Base-by-base conservation (phyloP, 2,329 filamentous ascomycete genomes). In the Neobulgaria alba region DNA sequence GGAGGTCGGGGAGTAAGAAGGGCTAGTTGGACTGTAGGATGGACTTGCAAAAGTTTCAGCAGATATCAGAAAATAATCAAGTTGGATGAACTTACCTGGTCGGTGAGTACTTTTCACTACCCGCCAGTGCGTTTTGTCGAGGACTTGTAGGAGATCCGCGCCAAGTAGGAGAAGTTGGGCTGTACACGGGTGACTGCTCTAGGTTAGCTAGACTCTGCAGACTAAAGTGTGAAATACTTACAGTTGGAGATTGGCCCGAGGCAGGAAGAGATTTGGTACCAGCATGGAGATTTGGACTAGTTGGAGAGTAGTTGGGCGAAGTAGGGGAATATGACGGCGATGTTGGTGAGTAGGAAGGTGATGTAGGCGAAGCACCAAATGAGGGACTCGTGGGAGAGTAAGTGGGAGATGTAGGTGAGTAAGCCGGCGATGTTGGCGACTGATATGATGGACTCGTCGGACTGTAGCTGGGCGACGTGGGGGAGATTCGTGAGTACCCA, bases 401-500 rank as follows among this genome's bases (percentile, higher is more conserved):
- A 14, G 31, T 35, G 10, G 38, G 38, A 29, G n/a, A 29, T 8
- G 23, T 8, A 29, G 23, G 23, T 8, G 8, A 29, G 8, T n/a
- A 29, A n/a, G n/a, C n/a, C n/a, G n/a, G n/a, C 10, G 38, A 41
- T n/a, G 82, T 92, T 62, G 51, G 69, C 63, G 42, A 66, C 63
- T 55, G 53, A 20, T 57, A 58, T n/a, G 53, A 55, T 12, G 58
- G 58, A 36, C 53, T 57, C 4, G 58, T 61, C 14, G 58, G 57
- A 16, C 55, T 59, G 39, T 60, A 60, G 57, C 59, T 34, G 65
- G 67, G 5, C 61, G 74, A 58, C 3, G 44, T 77, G 76, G 31
- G 86, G 79, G 84, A 89, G 43, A 59, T 59, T 17, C 66, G 61
- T 32, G 66, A 67, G 15, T 65, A 63, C 42, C 62, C 64, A 60